phyloP scores from a whole-genome alignment of 768 basidiomycete species.

The Jaapia argillacea region DNA sequence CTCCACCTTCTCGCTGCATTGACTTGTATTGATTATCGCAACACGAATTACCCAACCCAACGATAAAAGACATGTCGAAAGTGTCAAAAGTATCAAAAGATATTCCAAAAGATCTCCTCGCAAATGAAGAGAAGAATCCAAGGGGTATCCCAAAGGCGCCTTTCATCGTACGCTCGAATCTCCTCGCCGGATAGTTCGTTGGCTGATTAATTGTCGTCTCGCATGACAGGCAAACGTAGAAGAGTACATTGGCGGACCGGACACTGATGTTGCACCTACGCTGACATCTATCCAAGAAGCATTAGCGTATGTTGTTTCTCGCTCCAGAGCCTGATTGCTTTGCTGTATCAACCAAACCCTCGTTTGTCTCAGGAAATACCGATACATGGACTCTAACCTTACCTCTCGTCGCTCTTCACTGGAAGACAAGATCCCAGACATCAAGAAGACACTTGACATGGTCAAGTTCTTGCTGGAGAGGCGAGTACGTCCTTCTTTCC shows the following conservation, averaged over 20 bases:
- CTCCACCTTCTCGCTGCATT: no score
- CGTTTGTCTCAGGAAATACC: constrained; percentile 75
- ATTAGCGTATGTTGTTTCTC: constrained; percentile 61
- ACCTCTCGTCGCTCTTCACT: constrained; percentile 68
- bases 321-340: not conserved
- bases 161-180: constrained; percentile 78
- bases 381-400: constrained; percentile 91
- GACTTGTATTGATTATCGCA: no score
- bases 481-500: constrained; percentile 37
- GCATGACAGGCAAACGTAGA: constrained; percentile 69
- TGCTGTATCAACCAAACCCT: not conserved
- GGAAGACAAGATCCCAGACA: constrained; percentile 94
- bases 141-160: constrained; percentile 93
- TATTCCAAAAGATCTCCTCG: not conserved
- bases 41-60: no score
- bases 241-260: constrained; percentile 71
- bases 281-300: constrained; percentile 85
- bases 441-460: constrained; percentile 85
- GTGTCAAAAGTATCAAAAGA: no score
- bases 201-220: not conserved
- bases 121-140: constrained; percentile 50
- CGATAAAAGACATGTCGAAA: no score
- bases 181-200: not conserved
- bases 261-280: constrained; percentile 67
- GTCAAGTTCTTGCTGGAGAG: constrained; percentile 71